Base-by-base conservation (phyloP, 2,329 filamentous ascomycete species). In the Fonsecaea monophora region DNA sequence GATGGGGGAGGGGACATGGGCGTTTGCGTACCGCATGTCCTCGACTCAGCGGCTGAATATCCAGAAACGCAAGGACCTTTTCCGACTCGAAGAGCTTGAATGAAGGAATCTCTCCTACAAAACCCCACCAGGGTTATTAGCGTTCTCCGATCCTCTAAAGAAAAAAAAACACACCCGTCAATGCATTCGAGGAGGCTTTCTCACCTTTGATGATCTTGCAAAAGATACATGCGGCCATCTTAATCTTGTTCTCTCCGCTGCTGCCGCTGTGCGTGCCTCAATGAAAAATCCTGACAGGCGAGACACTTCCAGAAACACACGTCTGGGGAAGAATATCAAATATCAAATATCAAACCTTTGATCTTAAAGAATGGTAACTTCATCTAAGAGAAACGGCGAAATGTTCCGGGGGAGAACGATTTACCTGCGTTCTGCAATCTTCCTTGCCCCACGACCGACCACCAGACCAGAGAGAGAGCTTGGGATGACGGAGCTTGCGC, bases 61-160 rank as follows among this genome's bases (percentile, higher is more conserved):
- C 95, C 72, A 99, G 90, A 80, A 99, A 99, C 9, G 95, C 95
- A 69, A 97, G 85, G 54, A 94, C 92, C 83, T 94, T 97, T 42
- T 96, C 91, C 74, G 87, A 95, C 82, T 99, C 95, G 77, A 92
- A 94, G 81, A 99, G 89, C 86, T 97, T 99, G 85, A 98, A 90
- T 74, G 89, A 94, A 57, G 95, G 95, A 78, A 99, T 97, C 69
- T 98, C 94, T 72, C 94, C 94, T 97, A 56, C 12, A 42, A 13
- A 25, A n/a, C 35, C 13, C 8, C 18, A 9, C 12, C 2, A 30
- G 9, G 35, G 53, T 35, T 5, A 5, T 32, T 55, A 35, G 53
- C 34, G 18, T 30, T 35, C 53, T 15, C 3, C 18, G 13, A 15
- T 15, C 15, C 18, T 3, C 30, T 6, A 5, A 32, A 3, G 30